phyloP scores from a whole-genome alignment of 306 rosid genomes.

The Vicia sativa region DNA sequence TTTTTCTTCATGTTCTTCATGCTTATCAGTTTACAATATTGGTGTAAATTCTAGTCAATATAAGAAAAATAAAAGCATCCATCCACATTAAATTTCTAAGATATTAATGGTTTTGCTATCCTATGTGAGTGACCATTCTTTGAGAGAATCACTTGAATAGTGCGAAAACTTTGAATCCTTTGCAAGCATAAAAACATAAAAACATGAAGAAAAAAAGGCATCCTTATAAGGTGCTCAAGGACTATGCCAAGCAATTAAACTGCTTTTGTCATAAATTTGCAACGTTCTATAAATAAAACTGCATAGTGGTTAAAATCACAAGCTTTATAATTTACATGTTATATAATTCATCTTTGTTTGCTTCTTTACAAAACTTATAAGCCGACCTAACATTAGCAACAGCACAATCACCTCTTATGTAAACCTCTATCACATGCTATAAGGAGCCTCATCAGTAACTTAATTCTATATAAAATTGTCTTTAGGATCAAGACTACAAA shows the following conservation, averaged over 20 bases:
- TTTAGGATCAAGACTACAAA: slow-evolving; percentile 33
- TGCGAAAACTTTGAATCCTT: background rate
- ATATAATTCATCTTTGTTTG: slow-evolving; percentile 32
- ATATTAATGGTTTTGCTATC: slow-evolving; percentile 4
- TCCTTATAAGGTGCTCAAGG: background rate
- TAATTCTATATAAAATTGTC: slow-evolving; percentile 35
- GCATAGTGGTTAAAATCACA: slow-evolving; percentile 20
- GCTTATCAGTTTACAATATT: slow-evolving; percentile 11
- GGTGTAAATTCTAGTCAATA: slow-evolving; percentile 30
- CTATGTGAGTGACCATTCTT: background rate
- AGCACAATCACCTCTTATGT: slow-evolving; percentile 21
- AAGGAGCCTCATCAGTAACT: slow-evolving; percentile 44
- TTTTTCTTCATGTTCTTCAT: slow-evolving; percentile 20
- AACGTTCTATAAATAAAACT: slow-evolving; percentile 20
- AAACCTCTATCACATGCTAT: slow-evolving; percentile 43
- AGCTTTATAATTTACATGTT: slow-evolving; percentile 47
- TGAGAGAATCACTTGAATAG: background rate
- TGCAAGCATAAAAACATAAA: background rate
- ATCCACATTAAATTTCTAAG: slow-evolving; percentile 30
- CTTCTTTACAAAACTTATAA: slow-evolving; percentile 46
- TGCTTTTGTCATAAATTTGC: background rate
- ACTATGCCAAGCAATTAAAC: background rate
- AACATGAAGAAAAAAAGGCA: background rate
- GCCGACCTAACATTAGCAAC: slow-evolving; percentile 37
- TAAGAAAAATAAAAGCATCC: slow-evolving; percentile 28